These are phyloP conservation scores for Dioscorea zingiberensis DNA, from an alignment of 106 monocot genomes.

Conservation along the genomic window DNA sequence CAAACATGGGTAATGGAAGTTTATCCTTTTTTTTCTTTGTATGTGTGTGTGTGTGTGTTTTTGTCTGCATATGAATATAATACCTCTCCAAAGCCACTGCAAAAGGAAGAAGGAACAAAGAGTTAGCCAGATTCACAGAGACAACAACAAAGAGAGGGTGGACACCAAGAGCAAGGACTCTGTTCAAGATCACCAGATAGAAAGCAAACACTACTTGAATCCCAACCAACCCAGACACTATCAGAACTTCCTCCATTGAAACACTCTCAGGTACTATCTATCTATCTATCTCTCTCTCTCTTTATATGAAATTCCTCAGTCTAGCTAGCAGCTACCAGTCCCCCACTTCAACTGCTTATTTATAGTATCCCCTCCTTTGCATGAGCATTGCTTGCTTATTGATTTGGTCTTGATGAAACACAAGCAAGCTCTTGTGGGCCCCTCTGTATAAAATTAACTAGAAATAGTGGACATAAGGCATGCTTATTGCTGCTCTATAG, in stretches of 20 bases:
- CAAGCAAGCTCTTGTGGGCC: too few species aligned
- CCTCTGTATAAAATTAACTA: too few species aligned
- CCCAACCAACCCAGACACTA: constrained; percentile 24
- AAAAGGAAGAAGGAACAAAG: constrained; percentile 49
- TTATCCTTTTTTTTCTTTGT: not conserved
- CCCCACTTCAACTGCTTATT: too few species aligned
- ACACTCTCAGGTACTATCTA: not conserved
- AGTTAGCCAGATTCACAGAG: constrained; percentile 8
- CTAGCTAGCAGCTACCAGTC: not conserved
- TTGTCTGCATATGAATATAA: too few species aligned
- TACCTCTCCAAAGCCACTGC: constrained; percentile 46
- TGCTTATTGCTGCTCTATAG: too few species aligned
- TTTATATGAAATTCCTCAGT: too few species aligned
- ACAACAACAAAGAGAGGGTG: constrained; percentile 32
- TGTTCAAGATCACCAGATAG: constrained; percentile 27
- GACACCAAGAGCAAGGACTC: constrained; percentile 24
- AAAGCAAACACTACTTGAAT: constrained; percentile 25
- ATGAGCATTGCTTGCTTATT: too few species aligned
- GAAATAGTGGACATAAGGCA: too few species aligned
- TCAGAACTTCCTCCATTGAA: constrained; percentile 19
- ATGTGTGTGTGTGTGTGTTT: too few species aligned
- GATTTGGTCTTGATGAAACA: too few species aligned
- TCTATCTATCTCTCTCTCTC: not conserved
- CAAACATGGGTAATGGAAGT: not conserved
- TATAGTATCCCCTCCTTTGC: too few species aligned